Base-by-base conservation (phyloP, 805 yeast genomes). In the Torulaspora maleeae region DNA sequence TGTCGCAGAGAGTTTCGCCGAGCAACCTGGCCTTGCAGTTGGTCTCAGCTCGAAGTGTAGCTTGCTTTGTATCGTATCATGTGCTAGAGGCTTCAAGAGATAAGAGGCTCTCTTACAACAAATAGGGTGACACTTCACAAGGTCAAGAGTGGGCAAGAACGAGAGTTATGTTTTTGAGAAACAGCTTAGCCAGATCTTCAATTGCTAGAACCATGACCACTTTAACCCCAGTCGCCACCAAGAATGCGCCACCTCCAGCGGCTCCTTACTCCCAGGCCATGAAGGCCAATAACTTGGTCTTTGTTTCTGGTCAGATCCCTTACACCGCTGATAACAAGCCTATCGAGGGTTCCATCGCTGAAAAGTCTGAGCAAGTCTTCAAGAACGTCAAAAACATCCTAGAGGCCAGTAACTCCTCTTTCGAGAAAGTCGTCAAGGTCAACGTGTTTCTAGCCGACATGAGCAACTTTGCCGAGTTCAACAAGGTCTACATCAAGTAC, bases 201-300 rank as follows among this genome's bases (percentile, higher is more conserved):
- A 41, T 53, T 35, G 36, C 45, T 12, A 56, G 59, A 48, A 50
- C 52, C 20, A 58, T 63, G 61, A 49, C 59, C 20, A 61, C 59
- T 10, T 43, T 59, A 41, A 59, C 64, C 25, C 62, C 74, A 76
- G 82, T 87, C 48, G 74, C 76, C 58, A 80, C 95, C 42, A 73
- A 79, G 52, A 73, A 73, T 55, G 96, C 98, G 29, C 98, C 99
- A 55, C 89, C 95, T 48, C 96, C 98, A 50, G 96, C 96, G 33
- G 98, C 96, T 30, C 80, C 96, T 11, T 91, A 91, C 69, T 87
- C 96, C 24, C 99, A 93, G 70, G 99, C 98, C 38, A 79, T 90
- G 67, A 89, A 86, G 72, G 95, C 82, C 58, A 87, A 86, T 67
- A 79, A 95, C 50, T 80, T 88, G 66, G 70, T 93, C 65, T 93